Percentiles rank a stretch among this genome's conserved stretches.
Evolutionary conservation across 2,329 filamentous ascomycete genomes (phyloP).

Genomic region (Colletotrichum sublineola): DNA sequence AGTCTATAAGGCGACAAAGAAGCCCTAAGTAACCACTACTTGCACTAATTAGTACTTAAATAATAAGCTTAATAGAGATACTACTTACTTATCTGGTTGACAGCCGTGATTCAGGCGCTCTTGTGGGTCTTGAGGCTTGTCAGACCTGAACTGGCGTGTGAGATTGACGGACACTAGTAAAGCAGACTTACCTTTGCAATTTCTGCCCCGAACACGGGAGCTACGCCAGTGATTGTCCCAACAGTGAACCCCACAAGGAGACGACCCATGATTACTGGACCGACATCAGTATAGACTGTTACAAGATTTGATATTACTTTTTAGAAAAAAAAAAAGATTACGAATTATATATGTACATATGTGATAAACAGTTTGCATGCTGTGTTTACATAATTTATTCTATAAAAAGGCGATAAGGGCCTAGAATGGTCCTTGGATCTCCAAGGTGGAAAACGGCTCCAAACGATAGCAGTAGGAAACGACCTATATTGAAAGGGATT

Average conservation of each 20-base stretch:
- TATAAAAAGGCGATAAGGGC: too few species aligned
- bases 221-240: slow-evolving; percentile 57
- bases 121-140: slow-evolving; percentile 49
- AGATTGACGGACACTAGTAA: neutral
- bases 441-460: too few species aligned
- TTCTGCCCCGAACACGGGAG: slow-evolving; percentile 56
- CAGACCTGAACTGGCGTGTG: neutral
- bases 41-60: neutral
- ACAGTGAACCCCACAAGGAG: slow-evolving; percentile 56
- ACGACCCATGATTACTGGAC: slow-evolving; percentile 54
- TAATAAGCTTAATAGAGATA: accelerated
- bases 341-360: too few species aligned
- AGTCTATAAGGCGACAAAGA: slow-evolving; percentile 56
- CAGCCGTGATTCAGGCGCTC: slow-evolving; percentile 55
- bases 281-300: neutral
- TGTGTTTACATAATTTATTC: too few species aligned
- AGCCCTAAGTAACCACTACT: slow-evolving; percentile 57
- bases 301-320: too few species aligned
- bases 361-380: too few species aligned
- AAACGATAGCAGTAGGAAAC: too few species aligned
- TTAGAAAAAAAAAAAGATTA: too few species aligned
- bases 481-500: too few species aligned
- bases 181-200: slow-evolving; percentile 53
- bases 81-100: slow-evolving; percentile 57
- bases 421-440: too few species aligned